phyloP scores from a whole-genome alignment of 257 asterid genomes.

The Scutellaria baicalensis region DNA sequence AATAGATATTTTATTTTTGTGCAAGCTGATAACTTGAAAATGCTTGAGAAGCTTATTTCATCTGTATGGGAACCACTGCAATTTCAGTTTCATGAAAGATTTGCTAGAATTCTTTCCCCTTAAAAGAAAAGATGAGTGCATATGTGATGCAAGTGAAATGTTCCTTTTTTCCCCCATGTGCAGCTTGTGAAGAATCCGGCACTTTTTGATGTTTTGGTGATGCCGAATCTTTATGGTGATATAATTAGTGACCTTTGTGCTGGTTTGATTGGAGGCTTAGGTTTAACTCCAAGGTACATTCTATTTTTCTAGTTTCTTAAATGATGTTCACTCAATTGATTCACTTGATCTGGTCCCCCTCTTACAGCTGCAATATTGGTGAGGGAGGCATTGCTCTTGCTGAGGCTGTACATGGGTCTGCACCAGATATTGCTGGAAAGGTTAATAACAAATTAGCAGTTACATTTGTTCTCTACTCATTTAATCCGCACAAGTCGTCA shows the following conservation, averaged over 20 bases:
- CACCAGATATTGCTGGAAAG: conserved; percentile 99
- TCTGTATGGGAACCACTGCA: not conserved
- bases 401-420: conserved; percentile 99
- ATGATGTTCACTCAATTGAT: not conserved
- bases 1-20: not conserved
- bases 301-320: not conserved
- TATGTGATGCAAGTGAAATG: not conserved
- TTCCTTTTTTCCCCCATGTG: not conserved
- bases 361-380: conserved; percentile 76
- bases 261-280: conserved; percentile 94
- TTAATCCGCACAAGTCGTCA: not conserved
- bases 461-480: not conserved
- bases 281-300: conserved; percentile 84
- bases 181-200: conserved; percentile 94
- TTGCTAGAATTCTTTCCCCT: not conserved
- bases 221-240: conserved; percentile 57
- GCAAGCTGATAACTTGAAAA: not conserved
- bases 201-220: conserved; percentile 78
- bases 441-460: conserved; percentile 28
- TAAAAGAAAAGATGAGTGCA: not conserved
- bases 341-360: not conserved
- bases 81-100: not conserved
- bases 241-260: conserved; percentile 80
- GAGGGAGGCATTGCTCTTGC: conserved; percentile 99
- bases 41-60: not conserved